A percentile compares a stretch with the other conserved stretches of the same genome.
phyloP scores from a whole-genome alignment of 331 rosid genomes.

The Dryas integrifolia region DNA sequence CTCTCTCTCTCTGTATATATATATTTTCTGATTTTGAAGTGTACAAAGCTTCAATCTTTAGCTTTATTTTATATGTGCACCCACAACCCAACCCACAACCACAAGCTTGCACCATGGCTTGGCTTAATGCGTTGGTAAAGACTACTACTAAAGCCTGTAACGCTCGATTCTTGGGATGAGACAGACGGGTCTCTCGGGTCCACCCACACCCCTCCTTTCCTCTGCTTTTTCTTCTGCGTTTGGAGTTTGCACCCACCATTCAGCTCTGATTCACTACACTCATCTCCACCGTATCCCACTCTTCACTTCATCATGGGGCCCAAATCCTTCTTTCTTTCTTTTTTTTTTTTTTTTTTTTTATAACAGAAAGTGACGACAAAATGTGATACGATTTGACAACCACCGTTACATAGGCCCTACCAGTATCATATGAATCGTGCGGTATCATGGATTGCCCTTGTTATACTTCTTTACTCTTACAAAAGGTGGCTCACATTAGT shows the following conservation, averaged over 20 bases:
- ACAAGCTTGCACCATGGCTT: constrained; percentile 14
- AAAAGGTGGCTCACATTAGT: too few relatives aligned
- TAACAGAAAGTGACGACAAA: neutral
- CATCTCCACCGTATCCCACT: neutral
- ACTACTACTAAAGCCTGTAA: constrained; percentile 27
- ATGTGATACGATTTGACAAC: constrained; percentile 17
- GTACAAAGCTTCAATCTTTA: too few relatives aligned
- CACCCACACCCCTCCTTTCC: constrained; percentile 16
- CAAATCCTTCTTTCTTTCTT: neutral
- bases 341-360: neutral
- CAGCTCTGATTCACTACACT: constrained; percentile 15
- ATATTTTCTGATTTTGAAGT: neutral
- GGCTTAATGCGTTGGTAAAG: neutral
- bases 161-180: constrained; percentile 38
- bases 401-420: neutral
- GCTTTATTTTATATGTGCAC: neutral
- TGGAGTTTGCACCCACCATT: neutral
- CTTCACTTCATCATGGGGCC: neutral
- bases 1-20: constrained; percentile 32
- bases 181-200: constrained; percentile 23
- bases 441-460: too few relatives aligned
- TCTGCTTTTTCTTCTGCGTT: constrained; percentile 5
- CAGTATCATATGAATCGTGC: too few relatives aligned
- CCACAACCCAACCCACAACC: neutral
- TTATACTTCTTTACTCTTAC: too few relatives aligned